Percentiles rank a stretch among this genome's conserved stretches.
Evolutionary conservation across 257 asterid species (phyloP).

Genomic region (Ophiorrhiza pumila): DNA sequence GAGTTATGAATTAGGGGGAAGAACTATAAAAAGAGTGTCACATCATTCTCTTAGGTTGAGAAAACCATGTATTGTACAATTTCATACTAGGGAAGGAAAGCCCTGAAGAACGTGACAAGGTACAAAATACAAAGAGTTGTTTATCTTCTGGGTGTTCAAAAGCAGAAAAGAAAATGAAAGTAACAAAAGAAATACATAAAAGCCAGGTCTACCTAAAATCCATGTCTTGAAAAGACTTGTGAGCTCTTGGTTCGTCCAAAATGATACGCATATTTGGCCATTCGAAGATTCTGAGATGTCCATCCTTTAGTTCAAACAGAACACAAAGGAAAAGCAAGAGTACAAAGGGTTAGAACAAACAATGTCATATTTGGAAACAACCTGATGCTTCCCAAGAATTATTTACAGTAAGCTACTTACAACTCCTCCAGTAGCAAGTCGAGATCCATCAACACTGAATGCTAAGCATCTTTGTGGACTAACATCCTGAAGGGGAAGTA

Average conservation of each 20-base stretch:
- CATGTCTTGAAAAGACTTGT: slow-evolving; percentile 93
- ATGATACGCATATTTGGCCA: slow-evolving; percentile 78
- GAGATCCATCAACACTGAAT: slow-evolving; percentile 92
- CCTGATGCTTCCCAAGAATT: slow-evolving; percentile 5
- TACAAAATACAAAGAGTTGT: too few species aligned
- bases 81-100: not conserved
- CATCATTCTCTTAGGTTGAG: not conserved
- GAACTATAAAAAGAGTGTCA: not conserved
- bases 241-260: slow-evolving; percentile 88
- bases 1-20: not conserved
- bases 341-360: not conserved
- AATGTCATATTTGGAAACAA: slow-evolving; percentile 4
- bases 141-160: not conserved
- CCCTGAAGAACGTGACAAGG: too few species aligned
- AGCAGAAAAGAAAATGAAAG: not conserved
- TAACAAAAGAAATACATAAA: slow-evolving; percentile 4
- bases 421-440: slow-evolving; percentile 86
- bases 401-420: slow-evolving; percentile 47
- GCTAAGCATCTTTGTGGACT: slow-evolving; percentile 78
- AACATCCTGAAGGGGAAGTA: slow-evolving; percentile 58
- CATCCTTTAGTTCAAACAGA: slow-evolving; percentile 56
- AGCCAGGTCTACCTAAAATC: slow-evolving; percentile 70
- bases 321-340: slow-evolving; percentile 11
- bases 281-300: slow-evolving; percentile 81
- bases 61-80: not conserved